phyloP scores from a whole-genome alignment of 371 early-diverging fungal genomes.

The Chytridiales sp. region DNA sequence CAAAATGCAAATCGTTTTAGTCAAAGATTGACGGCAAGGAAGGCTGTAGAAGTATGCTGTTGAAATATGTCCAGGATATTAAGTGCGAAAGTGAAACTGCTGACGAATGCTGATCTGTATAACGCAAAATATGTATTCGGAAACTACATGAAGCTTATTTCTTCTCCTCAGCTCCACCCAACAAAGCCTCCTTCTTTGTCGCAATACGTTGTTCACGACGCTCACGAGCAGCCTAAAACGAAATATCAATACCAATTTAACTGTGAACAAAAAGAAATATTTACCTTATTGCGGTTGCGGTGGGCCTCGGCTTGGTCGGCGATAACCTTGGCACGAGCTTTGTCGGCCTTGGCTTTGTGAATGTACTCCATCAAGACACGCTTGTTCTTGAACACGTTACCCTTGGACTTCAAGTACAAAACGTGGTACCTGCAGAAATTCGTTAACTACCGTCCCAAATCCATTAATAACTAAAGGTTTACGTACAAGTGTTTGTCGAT shows the following conservation, averaged over 20 bases:
- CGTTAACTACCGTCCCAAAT: background rate
- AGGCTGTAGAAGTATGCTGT: too few relatives aligned
- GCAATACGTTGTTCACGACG: conserved; percentile 85
- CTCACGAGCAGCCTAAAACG: conserved; percentile 76
- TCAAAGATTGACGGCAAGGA: too few relatives aligned
- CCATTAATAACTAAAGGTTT: background rate
- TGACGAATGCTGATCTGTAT: too few relatives aligned
- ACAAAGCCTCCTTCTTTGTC: conserved; percentile 82
- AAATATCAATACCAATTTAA: background rate
- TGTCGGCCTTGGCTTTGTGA: conserved; percentile 99
- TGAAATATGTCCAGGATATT: too few relatives aligned
- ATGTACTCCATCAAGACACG: conserved; percentile 99
- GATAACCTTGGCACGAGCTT: conserved; percentile 91
- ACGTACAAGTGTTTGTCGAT: conserved; percentile 94
- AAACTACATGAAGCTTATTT: conserved; percentile 10
- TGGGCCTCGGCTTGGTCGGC: conserved; percentile 98
- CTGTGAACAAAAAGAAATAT: too few relatives aligned
- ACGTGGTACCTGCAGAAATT: conserved; percentile 72
- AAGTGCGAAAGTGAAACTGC: too few relatives aligned
- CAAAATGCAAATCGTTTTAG: too few relatives aligned
- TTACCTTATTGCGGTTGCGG: conserved; percentile 89
- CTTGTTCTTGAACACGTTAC: conserved; percentile 99
- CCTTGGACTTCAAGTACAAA: conserved; percentile 99
- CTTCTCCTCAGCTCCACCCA: conserved; percentile 26
- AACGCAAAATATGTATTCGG: too few relatives aligned